phyloP scores from a whole-genome alignment of 2,329 filamentous ascomycete genomes.

The Chrysoporthe cubensis region DNA sequence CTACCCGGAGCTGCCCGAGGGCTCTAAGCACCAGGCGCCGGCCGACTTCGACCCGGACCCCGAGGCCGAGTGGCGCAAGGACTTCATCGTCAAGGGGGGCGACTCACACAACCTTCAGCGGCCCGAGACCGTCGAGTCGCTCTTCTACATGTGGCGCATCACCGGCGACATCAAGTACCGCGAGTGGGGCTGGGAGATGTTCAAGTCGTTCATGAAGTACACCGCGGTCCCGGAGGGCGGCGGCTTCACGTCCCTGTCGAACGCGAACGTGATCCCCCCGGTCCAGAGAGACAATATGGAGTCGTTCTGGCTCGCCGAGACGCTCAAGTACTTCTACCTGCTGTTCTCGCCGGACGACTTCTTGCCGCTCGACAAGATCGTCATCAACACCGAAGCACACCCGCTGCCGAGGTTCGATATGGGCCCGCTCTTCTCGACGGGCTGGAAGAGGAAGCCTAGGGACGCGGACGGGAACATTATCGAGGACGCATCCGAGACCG shows the following conservation, averaged over 20 bases:
- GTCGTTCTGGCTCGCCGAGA: constrained; percentile 98
- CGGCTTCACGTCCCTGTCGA: constrained; percentile 80
- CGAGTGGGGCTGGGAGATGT: constrained; percentile 99
- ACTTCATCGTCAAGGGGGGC: constrained; percentile 78
- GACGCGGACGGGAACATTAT: constrained; percentile 49
- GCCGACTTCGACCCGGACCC: constrained; percentile 54
- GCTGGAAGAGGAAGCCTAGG: constrained; percentile 75
- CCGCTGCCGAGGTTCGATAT: constrained; percentile 86
- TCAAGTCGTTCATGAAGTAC: constrained; percentile 85
- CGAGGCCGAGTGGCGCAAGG: constrained; percentile 71
- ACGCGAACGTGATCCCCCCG: constrained; percentile 75
- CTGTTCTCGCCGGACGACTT: constrained; percentile 85
- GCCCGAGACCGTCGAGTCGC: constrained; percentile 92
- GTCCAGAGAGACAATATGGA: constrained; percentile 89
- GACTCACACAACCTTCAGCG: constrained; percentile 93
- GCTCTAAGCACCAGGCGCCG: constrained; percentile 54
- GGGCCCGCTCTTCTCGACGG: constrained; percentile 75
- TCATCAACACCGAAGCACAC: constrained; percentile 97
- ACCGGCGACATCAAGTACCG: constrained; percentile 88
- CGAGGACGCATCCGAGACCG: background rate
- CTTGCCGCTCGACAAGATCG: constrained; percentile 81
- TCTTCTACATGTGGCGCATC: constrained; percentile 99
- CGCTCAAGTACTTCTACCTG: constrained; percentile 96
- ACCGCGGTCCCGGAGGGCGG: constrained; percentile 77
- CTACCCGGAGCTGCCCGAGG: constrained; percentile 67